These are phyloP conservation scores for Crithidia fasciculata DNA, from an alignment of 208 protist species.

Conservation along the genomic window DNA sequence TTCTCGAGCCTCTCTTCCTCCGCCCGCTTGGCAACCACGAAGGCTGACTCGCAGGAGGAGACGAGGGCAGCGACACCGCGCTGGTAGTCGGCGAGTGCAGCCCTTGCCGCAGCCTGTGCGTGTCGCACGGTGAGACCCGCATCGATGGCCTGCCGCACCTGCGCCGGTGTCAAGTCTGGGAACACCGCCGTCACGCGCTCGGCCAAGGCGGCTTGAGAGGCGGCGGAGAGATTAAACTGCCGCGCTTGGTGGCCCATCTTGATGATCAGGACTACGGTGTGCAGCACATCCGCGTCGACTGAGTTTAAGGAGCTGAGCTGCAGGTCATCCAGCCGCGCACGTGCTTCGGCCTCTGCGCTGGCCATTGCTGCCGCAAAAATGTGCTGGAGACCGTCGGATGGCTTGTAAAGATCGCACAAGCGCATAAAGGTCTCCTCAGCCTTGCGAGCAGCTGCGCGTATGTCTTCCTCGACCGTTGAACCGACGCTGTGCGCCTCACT, in stretches of 20 bases:
- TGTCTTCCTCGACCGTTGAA: not conserved
- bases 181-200: conserved; percentile 34
- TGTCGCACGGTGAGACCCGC: conserved; percentile 25
- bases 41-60: conserved; percentile 44
- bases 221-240: conserved; percentile 24
- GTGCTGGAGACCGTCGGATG: conserved; percentile 12
- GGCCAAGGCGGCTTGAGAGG: conserved; percentile 14
- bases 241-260: conserved; percentile 46
- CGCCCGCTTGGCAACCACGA: conserved; percentile 28
- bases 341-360: conserved; percentile 4
- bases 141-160: conserved; percentile 32
- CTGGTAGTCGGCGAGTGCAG: conserved; percentile 39
- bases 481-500: not conserved
- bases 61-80: conserved; percentile 19
- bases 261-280: conserved; percentile 31
- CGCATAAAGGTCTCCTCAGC: not conserved
- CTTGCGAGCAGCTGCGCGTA: conserved; percentile 6
- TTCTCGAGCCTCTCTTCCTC: conserved; percentile 25
- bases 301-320: not conserved
- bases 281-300: conserved; percentile 14
- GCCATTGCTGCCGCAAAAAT: conserved; percentile 8
- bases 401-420: conserved; percentile 16
- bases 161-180: conserved; percentile 12
- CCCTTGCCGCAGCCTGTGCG: conserved; percentile 14
- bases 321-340: not conserved